Evolutionary conservation across 306 rosid genomes (phyloP), one percentile per base, ranked within the genome.

Genomic region (Fragaria nilgerrensis): DNA sequence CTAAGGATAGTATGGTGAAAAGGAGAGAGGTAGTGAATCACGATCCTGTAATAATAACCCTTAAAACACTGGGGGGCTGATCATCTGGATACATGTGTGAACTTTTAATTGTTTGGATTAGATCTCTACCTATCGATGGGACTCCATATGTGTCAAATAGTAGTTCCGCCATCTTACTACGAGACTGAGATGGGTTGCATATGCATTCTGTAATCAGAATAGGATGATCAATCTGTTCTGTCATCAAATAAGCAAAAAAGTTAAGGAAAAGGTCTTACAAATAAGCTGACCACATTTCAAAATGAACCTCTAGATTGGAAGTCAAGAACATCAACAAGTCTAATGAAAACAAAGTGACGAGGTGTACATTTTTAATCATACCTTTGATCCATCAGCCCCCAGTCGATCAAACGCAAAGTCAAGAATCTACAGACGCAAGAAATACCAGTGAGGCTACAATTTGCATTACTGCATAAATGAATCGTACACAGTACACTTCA

Each of bases 71-170:
- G 29, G n/a, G 64, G 29, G n/a, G 64, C 49, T 56, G 66, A 23
- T 66, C 44, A 52, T 66, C 74, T 11, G 36, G 20, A 17, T 4
- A 20, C 20, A 77, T 39, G 61, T 39, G 58, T 73, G 37, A 20
- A 32, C 65, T 58, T 37, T 20, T 50, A 27, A 59, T 44, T 58
- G 19, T 73, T 27, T 43, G 32, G 22, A 43, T 9, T 2, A n/a
- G 47, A 44, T 36, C 44, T 65, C 20, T 89, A 96, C 97, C 97
- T 88, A 92, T 71, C 17, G 94, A 92, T 73, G 97, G 99, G 85
- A 91, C 96, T 78, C 99, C 99, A 75, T 92, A 95, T 41, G 99
- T 92, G 87, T 96, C 98, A 84, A 96, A 96, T 68, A 92, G 90
- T 81, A 96, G 98, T 78, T 96, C 99, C 45, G 88, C 97, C 99